Conservation (phyloP, 441 rosid species). For the Euphorbia schlechtendalii region DNA sequence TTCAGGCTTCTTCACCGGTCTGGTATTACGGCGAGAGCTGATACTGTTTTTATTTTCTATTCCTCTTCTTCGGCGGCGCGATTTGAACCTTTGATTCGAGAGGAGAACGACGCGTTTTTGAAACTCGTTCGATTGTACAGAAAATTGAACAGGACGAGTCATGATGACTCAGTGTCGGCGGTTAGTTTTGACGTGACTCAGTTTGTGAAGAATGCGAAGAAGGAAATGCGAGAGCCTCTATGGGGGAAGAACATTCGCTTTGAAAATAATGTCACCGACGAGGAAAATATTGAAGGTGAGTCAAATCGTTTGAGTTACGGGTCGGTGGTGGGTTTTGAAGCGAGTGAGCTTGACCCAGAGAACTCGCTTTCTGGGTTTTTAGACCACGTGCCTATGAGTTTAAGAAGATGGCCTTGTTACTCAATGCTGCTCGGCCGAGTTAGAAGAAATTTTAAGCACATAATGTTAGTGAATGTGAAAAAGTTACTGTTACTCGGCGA, state of each 20-base stretch:
- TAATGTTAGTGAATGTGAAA: constrained; percentile 57
- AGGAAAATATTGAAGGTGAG: constrained; percentile 20
- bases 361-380: constrained; percentile 75
- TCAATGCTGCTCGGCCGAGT: constrained; percentile 86
- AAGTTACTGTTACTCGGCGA: constrained; percentile 47
- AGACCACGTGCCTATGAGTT: constrained; percentile 54
- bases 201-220: constrained; percentile 41
- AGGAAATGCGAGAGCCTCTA: constrained; percentile 44
- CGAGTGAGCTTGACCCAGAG: constrained; percentile 79
- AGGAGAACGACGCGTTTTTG: constrained; percentile 64
- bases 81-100: constrained; percentile 34
- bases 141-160: constrained; percentile 22
- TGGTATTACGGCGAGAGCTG: constrained; percentile 55
- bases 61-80: constrained; percentile 26
- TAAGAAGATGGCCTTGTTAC: constrained; percentile 84
- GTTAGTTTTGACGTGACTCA: constrained; percentile 40
- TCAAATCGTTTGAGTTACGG: constrained; percentile 57
- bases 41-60: constrained; percentile 45
- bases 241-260: constrained; percentile 70
- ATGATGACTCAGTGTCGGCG: constrained; percentile 22
- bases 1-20: constrained; percentile 57
- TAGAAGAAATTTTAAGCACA: constrained; percentile 66
- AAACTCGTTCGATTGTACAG: constrained; percentile 35
- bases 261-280: constrained; percentile 16
- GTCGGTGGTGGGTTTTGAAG: constrained; percentile 74